phyloP scores from a whole-genome alignment of 495 filamentous ascomycete genomes.

The Apodospora peruviana region DNA sequence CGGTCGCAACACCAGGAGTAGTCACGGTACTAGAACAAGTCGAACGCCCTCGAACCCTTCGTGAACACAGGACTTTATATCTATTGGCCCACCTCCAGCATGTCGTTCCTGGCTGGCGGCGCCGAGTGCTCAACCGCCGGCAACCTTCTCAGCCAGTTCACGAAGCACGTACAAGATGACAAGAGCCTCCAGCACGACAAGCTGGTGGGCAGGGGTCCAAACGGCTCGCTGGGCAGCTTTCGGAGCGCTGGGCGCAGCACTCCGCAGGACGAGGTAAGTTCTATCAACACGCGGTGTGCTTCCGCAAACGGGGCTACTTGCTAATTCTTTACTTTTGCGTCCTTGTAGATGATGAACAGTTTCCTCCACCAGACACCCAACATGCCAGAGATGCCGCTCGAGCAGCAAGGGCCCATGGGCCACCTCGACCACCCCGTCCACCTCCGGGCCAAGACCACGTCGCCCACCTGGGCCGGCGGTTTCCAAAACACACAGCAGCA shows the following conservation, averaged over 20 bases:
- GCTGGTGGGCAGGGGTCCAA: conserved; percentile 65
- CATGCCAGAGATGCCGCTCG: conserved; percentile 40
- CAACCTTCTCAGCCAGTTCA: conserved; percentile 94
- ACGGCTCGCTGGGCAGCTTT: conserved; percentile 35
- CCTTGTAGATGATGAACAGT: conserved; percentile 77
- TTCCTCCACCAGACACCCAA: conserved; percentile 69
- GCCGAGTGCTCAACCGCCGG: conserved; percentile 95
- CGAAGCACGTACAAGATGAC: conserved; percentile 91
- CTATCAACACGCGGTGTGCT: neutral
- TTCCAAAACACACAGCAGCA: conserved; percentile 56
- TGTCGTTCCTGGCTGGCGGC: conserved; percentile 91
- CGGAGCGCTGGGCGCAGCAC: conserved; percentile 32
- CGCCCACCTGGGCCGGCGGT: conserved; percentile 40
- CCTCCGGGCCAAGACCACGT: conserved; percentile 21
- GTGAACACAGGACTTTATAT: no score
- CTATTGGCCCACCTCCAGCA: no score
- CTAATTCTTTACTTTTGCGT: neutral
- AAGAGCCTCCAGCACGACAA: conserved; percentile 89
- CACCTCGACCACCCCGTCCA: conserved; percentile 28
- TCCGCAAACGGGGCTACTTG: neutral
- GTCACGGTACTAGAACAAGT: no score
- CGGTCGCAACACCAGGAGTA: no score
- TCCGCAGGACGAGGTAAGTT: conserved; percentile 44
- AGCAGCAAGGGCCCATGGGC: conserved; percentile 22
- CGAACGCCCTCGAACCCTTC: no score